Evolutionary conservation across 352 stramenopile species (phyloP), one percentile per base, ranked within the genome.

Genomic region (Globisporangium spinosum): DNA sequence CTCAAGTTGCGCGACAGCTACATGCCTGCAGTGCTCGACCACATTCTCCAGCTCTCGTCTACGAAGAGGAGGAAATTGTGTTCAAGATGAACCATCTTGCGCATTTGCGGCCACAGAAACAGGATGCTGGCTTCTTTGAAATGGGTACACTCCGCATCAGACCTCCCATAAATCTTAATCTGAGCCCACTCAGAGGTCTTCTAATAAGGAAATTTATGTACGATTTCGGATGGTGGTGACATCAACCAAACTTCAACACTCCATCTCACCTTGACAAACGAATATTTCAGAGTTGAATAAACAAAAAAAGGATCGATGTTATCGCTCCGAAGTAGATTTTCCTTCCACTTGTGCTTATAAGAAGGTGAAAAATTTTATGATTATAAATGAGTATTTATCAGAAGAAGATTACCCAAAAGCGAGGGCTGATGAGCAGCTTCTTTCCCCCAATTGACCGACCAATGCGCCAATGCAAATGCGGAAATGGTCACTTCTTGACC

Each of bases 361-460:
- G 20, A 47, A 47, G 40, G 40, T 47, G 2, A 2, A 9, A 2
- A 47, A 47, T 13, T 43, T 5, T 4, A 17, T 43, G 35, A 43
- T 43, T 43, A 49, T 27, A 25, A 55, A 27, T 27, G 8, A 15
- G 47, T 27, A 7, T 55, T 27, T 23, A 23, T 55, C 7, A 23
- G 7, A 12, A 27, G 47, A 3, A 8, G 53, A 58, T 58, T 58
- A 58, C 53, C 53, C 40, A 58, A 58, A 58, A 17, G 23, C 23
- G 22, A 58, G 53, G 23, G 17, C 53, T 58, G 53, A 58, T 58
- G 53, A 58, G 53, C 53, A 58, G 12, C 22, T 38, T 13, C 22
- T 58, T 22, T 49, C 2, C 17, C 15, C 3, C 35, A 43, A 17
- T 43, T 43, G 10, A 40, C 3, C 38, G 10, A 20, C 23, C 25